Evolutionary conservation across 805 yeast species (phyloP).

Genomic region (Saccharomycopsis olivae): DNA sequence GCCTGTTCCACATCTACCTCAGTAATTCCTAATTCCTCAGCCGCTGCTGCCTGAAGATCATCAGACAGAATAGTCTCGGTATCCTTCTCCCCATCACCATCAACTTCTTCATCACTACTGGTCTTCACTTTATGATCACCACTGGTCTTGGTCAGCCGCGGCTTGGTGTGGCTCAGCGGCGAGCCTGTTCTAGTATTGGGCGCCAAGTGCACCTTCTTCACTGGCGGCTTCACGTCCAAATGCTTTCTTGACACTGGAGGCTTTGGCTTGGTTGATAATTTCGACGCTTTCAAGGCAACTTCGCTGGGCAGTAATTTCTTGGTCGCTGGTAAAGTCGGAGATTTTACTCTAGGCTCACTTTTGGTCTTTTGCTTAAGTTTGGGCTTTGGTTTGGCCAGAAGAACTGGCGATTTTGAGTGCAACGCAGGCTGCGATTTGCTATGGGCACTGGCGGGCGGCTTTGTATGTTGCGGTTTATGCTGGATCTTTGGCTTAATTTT

Average conservation of each 20-base stretch:
- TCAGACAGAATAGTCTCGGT: slow-evolving; percentile 8
- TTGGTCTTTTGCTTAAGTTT: too few species aligned
- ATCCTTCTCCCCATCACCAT: slow-evolving; percentile 19
- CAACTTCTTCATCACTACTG: slow-evolving; percentile 4
- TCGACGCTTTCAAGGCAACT: slow-evolving; percentile 14
- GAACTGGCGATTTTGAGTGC: too few species aligned
- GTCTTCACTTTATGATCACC: too few species aligned
- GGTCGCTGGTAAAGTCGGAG: too few species aligned
- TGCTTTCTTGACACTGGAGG: background rate
- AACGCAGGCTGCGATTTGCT: too few species aligned
- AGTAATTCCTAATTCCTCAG: slow-evolving; percentile 20
- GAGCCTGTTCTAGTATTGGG: slow-evolving; percentile 1
- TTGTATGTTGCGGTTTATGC: too few species aligned
- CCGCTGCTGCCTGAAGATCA: background rate
- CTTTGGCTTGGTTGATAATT: background rate
- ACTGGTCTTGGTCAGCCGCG: background rate
- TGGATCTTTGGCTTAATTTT: too few species aligned
- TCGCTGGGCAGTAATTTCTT: too few species aligned
- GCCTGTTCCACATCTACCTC: slow-evolving; percentile 24
- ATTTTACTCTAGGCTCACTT: too few species aligned
- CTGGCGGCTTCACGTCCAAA: background rate
- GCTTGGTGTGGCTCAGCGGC: too few species aligned
- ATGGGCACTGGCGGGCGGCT: too few species aligned
- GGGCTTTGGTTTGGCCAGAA: too few species aligned
- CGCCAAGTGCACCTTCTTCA: slow-evolving; percentile 1